Base-by-base conservation (phyloP, 2,329 filamentous ascomycete species). In the Reticulascus tulasneorum region DNA sequence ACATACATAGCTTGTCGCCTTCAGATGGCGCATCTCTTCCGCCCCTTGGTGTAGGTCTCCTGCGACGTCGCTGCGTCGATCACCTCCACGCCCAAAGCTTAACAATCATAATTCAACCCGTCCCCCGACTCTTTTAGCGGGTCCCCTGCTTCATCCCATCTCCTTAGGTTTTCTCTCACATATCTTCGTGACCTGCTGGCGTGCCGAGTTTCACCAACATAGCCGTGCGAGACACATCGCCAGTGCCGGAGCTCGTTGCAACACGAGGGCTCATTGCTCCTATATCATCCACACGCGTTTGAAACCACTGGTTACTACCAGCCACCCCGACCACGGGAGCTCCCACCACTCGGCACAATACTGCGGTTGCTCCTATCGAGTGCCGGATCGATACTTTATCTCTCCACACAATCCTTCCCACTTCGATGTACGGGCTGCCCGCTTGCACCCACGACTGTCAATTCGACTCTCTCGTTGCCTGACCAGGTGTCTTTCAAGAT, bases 11-110 rank as follows among this genome's bases (percentile, higher is more conserved):
- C 25, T 40, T 40, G 16, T 29, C 24, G 9, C 23, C 34, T 37
- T 40, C 38, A 40, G 34, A 37, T 28, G 24, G 38, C 34, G 34
- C 23, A 19, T 20, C 29, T 27, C 18, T 30, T 36, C 26, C n/a
- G n/a, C n/a, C n/a, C n/a, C n/a, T n/a, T 24, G 23, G 9, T 24
- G 9, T 24, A 13, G 23, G 23, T 24, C 23, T 24, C 23, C 30
- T 41, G 36, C 39, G 39, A 42, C 39, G 39, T 42, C 39, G 39
- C 31, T 40, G 39, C 25, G 39, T 32, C 39, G 39, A 40, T 42
- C 36, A 42, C 21, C 22, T 30, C 20, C 39, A 30, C 30, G 26
- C 17, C 37, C 23, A 42, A 42, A 42, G 39, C 39, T 42, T 42
- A 42, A 40, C 31, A 13, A 20, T 35, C 21, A 11, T 18, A 11